Evolutionary conservation across 2,329 filamentous ascomycete species (phyloP), one percentile per base, ranked within the genome.

Genomic region (Xylaria sp.): DNA sequence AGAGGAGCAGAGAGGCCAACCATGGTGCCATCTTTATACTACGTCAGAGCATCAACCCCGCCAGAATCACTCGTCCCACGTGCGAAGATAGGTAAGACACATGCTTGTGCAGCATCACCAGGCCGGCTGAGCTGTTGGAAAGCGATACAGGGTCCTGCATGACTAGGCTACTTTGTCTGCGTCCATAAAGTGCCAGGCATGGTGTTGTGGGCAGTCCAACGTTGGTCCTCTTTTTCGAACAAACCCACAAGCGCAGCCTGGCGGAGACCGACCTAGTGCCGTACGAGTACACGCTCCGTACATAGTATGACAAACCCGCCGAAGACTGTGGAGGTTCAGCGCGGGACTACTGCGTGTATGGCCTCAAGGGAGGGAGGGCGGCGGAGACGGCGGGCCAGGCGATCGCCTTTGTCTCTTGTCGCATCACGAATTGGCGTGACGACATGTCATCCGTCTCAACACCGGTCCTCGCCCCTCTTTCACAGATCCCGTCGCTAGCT

Each of bases 261-360:
- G 55, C 55, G 34, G 64, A 52, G 64, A 64, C 20, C 13, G 23
- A 39, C 37, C 28, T 59, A 52, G 55, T 60, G 65, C 56, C 44
- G 34, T 48, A 25, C 28, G 37, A 34, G 61, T 69, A 69, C 34
- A 69, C 34, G 10, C 39, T 50, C 44, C 34, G 63, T 69, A 69
- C 58, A 69, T 66, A 69, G 67, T 69, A 69, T 59, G 58, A 34
- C 54, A 34, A 55, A 28, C 34, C 10, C 18, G 6, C 13, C 48
- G 25, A 46, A 39, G 63, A 69, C 67, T 69, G 63, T 69, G 58
- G 41, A 56, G 13, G 63, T 41, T 46, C 41, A n/a, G 41, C 41
- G 3, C 41, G n/a, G 12, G 32, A 15, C 15, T 18, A 37, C 4
- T 28, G 28, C 4, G 7, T 52, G 39, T 18, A 51, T 32, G 9